A percentile compares a stretch with the other conserved stretches of the same genome.
phyloP scores from a whole-genome alignment of 768 basidiomycete genomes.

The Mycena metata region DNA sequence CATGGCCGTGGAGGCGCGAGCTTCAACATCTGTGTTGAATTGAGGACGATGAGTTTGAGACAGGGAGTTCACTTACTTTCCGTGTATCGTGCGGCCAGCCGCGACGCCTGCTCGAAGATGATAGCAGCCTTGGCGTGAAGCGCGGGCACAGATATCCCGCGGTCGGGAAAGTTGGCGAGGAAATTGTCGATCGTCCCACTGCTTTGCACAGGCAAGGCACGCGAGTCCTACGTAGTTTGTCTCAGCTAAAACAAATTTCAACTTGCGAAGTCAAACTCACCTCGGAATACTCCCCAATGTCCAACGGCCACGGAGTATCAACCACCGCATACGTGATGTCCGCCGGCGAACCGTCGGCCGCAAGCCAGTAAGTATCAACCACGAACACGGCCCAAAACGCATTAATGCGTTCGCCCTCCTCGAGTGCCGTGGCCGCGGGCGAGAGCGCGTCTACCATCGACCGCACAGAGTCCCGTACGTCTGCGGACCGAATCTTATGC shows the following conservation, averaged over 20 bases:
- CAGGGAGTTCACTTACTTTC: slow-evolving; percentile 22
- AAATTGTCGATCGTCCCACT: slow-evolving; percentile 36
- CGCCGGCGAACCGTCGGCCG: slow-evolving; percentile 29
- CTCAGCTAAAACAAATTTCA: background rate
- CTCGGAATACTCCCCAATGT: slow-evolving; percentile 19
- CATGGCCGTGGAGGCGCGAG: background rate
- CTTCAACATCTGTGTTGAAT: background rate
- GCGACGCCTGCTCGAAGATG: slow-evolving; percentile 34
- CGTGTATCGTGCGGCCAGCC: slow-evolving; percentile 20
- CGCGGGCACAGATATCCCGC: slow-evolving; percentile 30
- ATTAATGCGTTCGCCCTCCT: slow-evolving; percentile 41
- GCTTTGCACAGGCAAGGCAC: slow-evolving; percentile 19
- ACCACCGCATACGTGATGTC: slow-evolving; percentile 29
- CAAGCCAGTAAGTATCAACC: slow-evolving; percentile 28
- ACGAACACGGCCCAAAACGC: slow-evolving; percentile 41
- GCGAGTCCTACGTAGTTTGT: background rate
- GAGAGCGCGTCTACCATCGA: slow-evolving; percentile 4
- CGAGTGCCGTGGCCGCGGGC: slow-evolving; percentile 17
- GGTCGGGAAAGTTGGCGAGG: slow-evolving; percentile 30
- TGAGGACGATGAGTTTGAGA: background rate
- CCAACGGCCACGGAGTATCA: slow-evolving; percentile 42
- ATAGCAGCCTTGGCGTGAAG: slow-evolving; percentile 38
- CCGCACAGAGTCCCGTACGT: slow-evolving; percentile 8
- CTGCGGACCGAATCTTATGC: slow-evolving; percentile 32
- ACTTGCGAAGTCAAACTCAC: background rate